Base-by-base conservation (phyloP, 2,329 filamentous ascomycete genomes). In the Trematosphaeria pertusa region DNA sequence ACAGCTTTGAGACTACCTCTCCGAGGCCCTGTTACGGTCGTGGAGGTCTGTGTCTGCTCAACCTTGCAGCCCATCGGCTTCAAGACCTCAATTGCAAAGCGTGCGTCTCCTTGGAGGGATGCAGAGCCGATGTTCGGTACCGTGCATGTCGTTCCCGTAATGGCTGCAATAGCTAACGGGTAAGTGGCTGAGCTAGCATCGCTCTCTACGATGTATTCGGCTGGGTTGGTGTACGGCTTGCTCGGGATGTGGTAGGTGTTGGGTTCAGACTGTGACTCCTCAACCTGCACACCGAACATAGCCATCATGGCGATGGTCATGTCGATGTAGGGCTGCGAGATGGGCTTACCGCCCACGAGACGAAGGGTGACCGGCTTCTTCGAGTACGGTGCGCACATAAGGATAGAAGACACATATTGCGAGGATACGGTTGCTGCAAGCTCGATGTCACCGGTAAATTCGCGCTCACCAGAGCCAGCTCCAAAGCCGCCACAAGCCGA, bases 221-320 rank as follows among this genome's bases (percentile, higher is more conserved):
- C 69, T 2, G 94, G 94, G 69, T 94, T 97, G 31, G 80, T 78
- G 76, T 99, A 99, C 10, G 79, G 77, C 11, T 88, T 90, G 64
- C 88, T 86, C 2, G 94, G 94, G 46, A 99, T 95, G 69, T 95
- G 87, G 73, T 99, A 99, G 4, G 93, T 96, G 68, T 97, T 88
- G 35, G 87, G 83, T 62, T 97, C 91, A 3, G 83, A 87, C 22
- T 82, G 73, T 7, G 92, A 96, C 60, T 83, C 85, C 52, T 85
- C 80, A 10, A 97, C 94, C 30, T 85, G 72, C 31, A 99, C 84
- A 38, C 94, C 94, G 65, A 99, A 99, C 2, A 88, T 82, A 43
- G 83, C 82, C 94, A 99, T 99, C 93, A 99, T 99, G 12, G 91
- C 83, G 42, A 95, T 91, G 2, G 94, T 99, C 93, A 99, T 97